These are phyloP conservation scores for Annulohypoxylon truncatum DNA, from an alignment of 2,329 filamentous ascomycete species.

Conservation along the genomic window DNA sequence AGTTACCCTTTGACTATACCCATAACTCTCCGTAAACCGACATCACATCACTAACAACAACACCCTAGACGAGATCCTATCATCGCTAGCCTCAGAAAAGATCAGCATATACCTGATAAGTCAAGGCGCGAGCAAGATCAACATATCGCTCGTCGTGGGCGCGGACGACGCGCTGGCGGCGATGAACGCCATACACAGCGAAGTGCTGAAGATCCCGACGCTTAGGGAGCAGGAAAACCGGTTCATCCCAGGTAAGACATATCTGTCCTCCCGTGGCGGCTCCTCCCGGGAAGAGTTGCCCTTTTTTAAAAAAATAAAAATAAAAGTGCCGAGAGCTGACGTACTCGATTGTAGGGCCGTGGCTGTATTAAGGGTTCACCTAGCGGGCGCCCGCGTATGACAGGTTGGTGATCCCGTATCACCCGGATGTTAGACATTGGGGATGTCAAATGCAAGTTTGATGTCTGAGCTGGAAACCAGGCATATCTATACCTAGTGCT, in stretches of 20 bases:
- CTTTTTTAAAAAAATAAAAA: no score
- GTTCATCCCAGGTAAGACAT: slow-evolving; percentile 45
- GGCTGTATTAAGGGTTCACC: slow-evolving; percentile 43
- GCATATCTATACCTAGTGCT: neutral
- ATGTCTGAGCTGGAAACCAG: neutral
- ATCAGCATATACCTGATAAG: slow-evolving; percentile 49
- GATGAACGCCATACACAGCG: slow-evolving; percentile 48
- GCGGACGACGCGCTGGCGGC: slow-evolving; percentile 46
- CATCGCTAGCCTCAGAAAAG: slow-evolving; percentile 44
- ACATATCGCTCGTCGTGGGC: slow-evolving; percentile 48
- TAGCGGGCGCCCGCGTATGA: slow-evolving; percentile 16
- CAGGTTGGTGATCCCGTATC: slow-evolving; percentile 6
- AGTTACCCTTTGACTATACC: slow-evolving; percentile 11
- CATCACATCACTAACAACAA: slow-evolving; percentile 7
- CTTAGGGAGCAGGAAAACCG: slow-evolving; percentile 44
- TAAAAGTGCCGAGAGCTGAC: slow-evolving; percentile 9
- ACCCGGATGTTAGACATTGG: slow-evolving; percentile 32
- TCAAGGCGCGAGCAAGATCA: slow-evolving; percentile 49
- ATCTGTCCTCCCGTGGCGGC: neutral
- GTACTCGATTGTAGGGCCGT: slow-evolving; percentile 42
- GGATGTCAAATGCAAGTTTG: neutral
- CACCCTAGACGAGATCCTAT: slow-evolving; percentile 44
- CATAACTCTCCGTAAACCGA: neutral
- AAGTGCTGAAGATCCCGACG: slow-evolving; percentile 48
- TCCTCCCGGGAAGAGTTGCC: slow-evolving; percentile 6